Base-by-base conservation (phyloP, 139 green algal genomes). In the Microglena sp. region DNA sequence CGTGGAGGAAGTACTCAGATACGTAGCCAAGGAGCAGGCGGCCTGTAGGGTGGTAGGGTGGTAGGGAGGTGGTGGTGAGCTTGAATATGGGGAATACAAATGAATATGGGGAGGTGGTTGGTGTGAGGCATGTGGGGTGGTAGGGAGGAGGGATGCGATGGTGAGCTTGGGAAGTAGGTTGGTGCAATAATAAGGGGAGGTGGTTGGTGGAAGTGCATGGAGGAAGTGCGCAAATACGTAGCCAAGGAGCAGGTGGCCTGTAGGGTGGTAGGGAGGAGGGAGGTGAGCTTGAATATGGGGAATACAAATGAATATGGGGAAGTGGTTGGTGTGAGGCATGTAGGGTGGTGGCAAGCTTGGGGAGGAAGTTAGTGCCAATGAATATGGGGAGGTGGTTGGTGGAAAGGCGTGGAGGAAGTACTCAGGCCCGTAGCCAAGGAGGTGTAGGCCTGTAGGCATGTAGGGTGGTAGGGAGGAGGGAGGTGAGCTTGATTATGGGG, bases 11-110 rank as follows among this genome's bases (percentile, higher is more conserved):
- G 31, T 44, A 29, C 70, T 89, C 82, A 3, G 75, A 72, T 0
- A 85, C 11, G 45, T 80, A 79, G 18, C 84, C 84, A 26, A 80
- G 68, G 1, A 74, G 35, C 56, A 90, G 66, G 8, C 87, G 84
- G 4, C 77, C 87, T 74, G 66, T 18, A 31, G 27, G 22, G 31
- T 18, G 29, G 15, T n/a, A 59, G 50, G 22, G 24, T 18, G 6
- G 21, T 32, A 59, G 15, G 15, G 50, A n/a, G 15, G 50, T 31
- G 28, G 50, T 6, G 50, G 15, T 31, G 15, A 11, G 50, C 53
- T 18, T 24, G n/a, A 33, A 22, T 18, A n/a, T n/a, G n/a, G n/a
- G n/a, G n/a, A n/a, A n/a, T n/a, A n/a, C n/a, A n/a, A n/a, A n/a
- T n/a, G n/a, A n/a, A n/a, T n/a, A n/a, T n/a, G n/a, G n/a, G n/a